Evolutionary conservation across 2,329 filamentous ascomycete genomes (phyloP), one percentile per base, ranked within the genome.

Genomic region (Cladobotryum mycophilum): DNA sequence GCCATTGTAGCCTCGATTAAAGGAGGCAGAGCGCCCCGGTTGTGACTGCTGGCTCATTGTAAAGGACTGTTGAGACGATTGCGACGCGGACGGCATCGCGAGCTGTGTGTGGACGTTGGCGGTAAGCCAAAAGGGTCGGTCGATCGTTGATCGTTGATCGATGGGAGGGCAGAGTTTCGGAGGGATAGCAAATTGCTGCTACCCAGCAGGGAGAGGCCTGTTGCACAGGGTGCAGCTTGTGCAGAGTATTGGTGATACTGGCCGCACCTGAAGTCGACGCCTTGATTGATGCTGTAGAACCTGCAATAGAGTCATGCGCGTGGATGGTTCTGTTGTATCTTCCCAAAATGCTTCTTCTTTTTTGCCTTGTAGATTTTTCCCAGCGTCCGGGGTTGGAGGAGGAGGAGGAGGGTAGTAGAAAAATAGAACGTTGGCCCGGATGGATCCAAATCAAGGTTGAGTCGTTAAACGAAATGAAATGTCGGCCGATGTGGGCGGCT

Each of bases 1-100:
- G 42, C 58, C 60, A 58, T 62, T 60, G 58, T 62, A 68, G 49
- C 61, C 60, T 44, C 65, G 62, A 30, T 67, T 61, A 52, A 71
- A 70, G n/a, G 69, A 70, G 59, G 61, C 61, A 40, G 60, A 58
- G 40, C 70, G 58, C 53, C 67, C 70, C 18, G 62, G 58, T 54
- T 78, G 76, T 25, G 75, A 75, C 49, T 75, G 73, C 55, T 80
- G 76, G 67, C 75, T 81, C 76, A 81, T 78, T 55, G 67, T 67
- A 62, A 80, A 80, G 44, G 78, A 79, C 48, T 79, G 75, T 54
- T 81, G 78, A 7, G 76, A 79, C 4, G 76, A 71, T 61, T 78
- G 76, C 51, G 75, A 75, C 61, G 74, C 71, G 48, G 70, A 69
- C 50, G 70, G 63, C 65, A 70, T 70, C 47, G 55, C 56, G 51